Evolutionary conservation across 768 basidiomycete species (phyloP).

Genomic region (Mycena latifolia): DNA sequence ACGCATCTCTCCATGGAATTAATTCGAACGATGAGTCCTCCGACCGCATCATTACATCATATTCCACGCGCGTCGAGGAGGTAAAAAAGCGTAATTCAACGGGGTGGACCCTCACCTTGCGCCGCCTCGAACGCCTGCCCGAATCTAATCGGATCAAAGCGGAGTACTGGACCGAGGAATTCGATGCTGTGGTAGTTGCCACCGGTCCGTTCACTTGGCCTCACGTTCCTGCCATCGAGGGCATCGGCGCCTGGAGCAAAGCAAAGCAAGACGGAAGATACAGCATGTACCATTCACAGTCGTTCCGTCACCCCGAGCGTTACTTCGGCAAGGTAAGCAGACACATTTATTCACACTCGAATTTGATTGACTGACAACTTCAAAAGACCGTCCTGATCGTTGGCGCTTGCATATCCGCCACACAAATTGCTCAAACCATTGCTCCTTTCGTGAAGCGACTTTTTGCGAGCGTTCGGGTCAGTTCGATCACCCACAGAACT

Average conservation of each 20-base stretch:
- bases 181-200: slow-evolving; percentile 48
- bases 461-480: slow-evolving; percentile 35
- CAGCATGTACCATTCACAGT: slow-evolving; percentile 44
- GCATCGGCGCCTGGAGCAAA: slow-evolving; percentile 42
- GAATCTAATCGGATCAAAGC: slow-evolving; percentile 32
- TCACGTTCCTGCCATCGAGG: slow-evolving; percentile 45
- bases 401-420: slow-evolving; percentile 32
- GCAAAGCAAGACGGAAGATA: slow-evolving; percentile 31
- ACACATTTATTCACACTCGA: background rate
- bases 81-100: no score
- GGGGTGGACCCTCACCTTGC: background rate
- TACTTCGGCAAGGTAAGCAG: no score
- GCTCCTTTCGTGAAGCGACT: slow-evolving; percentile 25
- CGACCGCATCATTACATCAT: no score
- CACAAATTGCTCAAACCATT: slow-evolving; percentile 36
- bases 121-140: slow-evolving; percentile 19
- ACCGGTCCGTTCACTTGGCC: slow-evolving; percentile 44
- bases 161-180: slow-evolving; percentile 43
- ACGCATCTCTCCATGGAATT: no score
- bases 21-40: no score
- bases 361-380: no score
- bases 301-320: no score
- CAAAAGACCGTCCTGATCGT: slow-evolving; percentile 34
- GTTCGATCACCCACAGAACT: no score
- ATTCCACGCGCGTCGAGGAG: no score